These are phyloP conservation scores for Alternaria angustiovoidea DNA, from an alignment of 2,329 filamentous ascomycete genomes.

Conservation along the genomic window DNA sequence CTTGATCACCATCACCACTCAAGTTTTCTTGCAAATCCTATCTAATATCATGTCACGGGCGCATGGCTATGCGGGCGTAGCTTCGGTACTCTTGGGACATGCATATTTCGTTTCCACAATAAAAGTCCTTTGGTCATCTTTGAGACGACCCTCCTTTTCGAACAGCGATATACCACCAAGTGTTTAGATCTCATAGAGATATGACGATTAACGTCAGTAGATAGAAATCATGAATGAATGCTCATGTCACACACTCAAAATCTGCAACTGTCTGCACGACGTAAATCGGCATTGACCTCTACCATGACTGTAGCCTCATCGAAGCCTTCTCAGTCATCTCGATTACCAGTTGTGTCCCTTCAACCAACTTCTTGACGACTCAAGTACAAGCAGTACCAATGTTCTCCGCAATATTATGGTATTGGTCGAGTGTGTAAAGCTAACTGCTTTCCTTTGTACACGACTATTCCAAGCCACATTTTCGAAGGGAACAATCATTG, in stretches of 20 bases:
- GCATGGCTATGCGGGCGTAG: constrained; percentile 12
- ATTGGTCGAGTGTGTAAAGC: too few species aligned
- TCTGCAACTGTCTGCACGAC: neutral
- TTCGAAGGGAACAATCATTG: too few species aligned
- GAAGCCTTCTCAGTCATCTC: neutral
- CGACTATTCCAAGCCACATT: too few species aligned
- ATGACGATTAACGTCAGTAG: neutral
- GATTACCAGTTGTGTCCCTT: neutral
- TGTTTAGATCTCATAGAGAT: constrained; percentile 1
- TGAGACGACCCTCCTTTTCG: neutral
- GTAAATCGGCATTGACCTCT: neutral
- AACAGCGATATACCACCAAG: constrained; percentile 6
- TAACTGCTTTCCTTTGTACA: too few species aligned
- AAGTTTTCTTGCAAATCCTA: constrained; percentile 2
- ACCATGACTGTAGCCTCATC: neutral
- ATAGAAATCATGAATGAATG: neutral
- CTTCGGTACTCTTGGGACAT: constrained; percentile 2
- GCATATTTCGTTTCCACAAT: neutral
- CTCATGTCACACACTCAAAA: neutral
- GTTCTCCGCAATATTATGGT: too few species aligned
- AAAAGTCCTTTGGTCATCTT: constrained; percentile 3
- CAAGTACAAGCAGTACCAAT: neutral
- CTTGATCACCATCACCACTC: neutral
- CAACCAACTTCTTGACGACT: neutral
- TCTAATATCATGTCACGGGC: constrained; percentile 4